Conservation (phyloP, 805 yeast genomes). For the Lipomyces sp. region DNA sequence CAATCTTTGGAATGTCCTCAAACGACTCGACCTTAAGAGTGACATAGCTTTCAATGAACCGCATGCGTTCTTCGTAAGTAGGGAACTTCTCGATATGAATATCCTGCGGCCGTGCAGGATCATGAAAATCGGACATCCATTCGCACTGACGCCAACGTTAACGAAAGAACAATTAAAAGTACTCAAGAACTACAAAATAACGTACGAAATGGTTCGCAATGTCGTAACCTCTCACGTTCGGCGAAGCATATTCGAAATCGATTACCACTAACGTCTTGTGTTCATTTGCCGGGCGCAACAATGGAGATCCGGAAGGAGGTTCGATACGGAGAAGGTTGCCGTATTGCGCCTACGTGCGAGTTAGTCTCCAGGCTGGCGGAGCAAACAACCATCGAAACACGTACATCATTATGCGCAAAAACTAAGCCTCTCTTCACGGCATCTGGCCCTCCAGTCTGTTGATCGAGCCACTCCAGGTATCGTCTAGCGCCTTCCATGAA, state of each 20-base stretch:
- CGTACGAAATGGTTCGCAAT: slow-evolving; percentile 76
- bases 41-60: slow-evolving; percentile 73
- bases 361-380: too few relatives aligned
- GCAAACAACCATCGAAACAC: too few relatives aligned
- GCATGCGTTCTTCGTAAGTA: slow-evolving; percentile 59
- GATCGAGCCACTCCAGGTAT: slow-evolving; percentile 63
- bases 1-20: slow-evolving; percentile 41
- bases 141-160: slow-evolving; percentile 48
- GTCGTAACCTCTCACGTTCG: slow-evolving; percentile 85
- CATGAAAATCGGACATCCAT: slow-evolving; percentile 94
- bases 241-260: slow-evolving; percentile 94
- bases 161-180: not conserved
- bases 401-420: slow-evolving; percentile 83
- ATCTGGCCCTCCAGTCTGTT: slow-evolving; percentile 45
- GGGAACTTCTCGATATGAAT: slow-evolving; percentile 65
- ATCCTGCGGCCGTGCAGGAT: slow-evolving; percentile 52
- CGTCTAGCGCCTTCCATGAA: slow-evolving; percentile 49
- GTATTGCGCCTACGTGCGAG: slow-evolving; percentile 60
- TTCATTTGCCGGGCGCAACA: slow-evolving; percentile 47
- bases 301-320: slow-evolving; percentile 52
- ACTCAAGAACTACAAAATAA: not conserved
- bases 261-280: slow-evolving; percentile 83
- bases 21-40: slow-evolving; percentile 42
- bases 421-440: slow-evolving; percentile 51
- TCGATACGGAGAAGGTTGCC: slow-evolving; percentile 76